phyloP scores from a whole-genome alignment of 352 stramenopile species.

The Phytopythium helicoides region DNA sequence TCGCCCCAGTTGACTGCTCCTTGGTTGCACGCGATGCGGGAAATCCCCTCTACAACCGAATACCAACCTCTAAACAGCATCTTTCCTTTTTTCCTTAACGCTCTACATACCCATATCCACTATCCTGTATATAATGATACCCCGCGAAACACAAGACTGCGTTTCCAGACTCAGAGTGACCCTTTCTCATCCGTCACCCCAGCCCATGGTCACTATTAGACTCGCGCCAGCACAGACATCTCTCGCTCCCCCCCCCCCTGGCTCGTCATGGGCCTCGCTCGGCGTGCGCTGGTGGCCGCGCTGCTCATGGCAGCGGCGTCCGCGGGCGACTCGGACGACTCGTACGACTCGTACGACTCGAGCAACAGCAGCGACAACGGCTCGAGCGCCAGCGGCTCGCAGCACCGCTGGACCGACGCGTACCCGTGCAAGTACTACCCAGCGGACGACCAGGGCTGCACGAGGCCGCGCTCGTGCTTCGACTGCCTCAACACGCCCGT shows the following conservation, averaged over 20 bases:
- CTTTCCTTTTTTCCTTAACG: too few species aligned
- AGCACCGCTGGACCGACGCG: slow-evolving; percentile 17
- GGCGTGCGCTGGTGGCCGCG: neutral
- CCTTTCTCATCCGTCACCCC: too few species aligned
- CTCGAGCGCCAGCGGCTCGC: slow-evolving; percentile 9
- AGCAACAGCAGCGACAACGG: slow-evolving; percentile 1
- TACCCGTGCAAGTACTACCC: slow-evolving; percentile 26
- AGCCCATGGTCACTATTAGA: too few species aligned
- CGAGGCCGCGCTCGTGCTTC: slow-evolving; percentile 42
- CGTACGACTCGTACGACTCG: slow-evolving; percentile 3
- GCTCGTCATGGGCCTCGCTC: neutral
- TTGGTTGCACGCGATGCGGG: too few species aligned
- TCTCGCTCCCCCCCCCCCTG: neutral
- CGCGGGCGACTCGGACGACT: slow-evolving; percentile 3
- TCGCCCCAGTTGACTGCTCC: too few species aligned
- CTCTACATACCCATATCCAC: too few species aligned
- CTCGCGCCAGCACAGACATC: too few species aligned
- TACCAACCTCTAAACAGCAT: too few species aligned
- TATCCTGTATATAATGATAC: too few species aligned
- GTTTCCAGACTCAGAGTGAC: too few species aligned
- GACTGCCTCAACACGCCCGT: slow-evolving; percentile 61
- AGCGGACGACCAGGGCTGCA: slow-evolving; percentile 28
- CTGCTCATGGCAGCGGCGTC: neutral
- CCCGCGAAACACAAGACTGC: too few species aligned
- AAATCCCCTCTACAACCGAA: too few species aligned